These are phyloP conservation scores for Monosporascus sp. DNA, from an alignment of 2,329 filamentous ascomycete species.

Conservation along the genomic window DNA sequence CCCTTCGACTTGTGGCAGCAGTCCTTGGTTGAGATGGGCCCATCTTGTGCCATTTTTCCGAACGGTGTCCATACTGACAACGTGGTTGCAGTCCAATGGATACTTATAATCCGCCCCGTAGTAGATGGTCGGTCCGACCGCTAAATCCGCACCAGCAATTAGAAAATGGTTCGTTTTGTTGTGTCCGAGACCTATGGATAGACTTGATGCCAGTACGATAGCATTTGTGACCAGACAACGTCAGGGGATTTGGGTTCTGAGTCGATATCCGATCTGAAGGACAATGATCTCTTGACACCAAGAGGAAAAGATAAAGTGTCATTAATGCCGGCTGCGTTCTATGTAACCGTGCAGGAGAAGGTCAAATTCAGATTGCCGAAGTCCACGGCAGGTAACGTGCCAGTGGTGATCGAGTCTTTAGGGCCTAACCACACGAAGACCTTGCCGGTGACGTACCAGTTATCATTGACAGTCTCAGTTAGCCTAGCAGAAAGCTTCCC, in stretches of 20 bases:
- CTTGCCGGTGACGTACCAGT: constrained; percentile 63
- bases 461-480: constrained; percentile 45
- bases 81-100: constrained; percentile 50
- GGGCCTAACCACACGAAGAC: constrained; percentile 56
- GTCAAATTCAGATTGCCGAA: constrained; percentile 36
- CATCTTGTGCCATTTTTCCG: constrained; percentile 37
- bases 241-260: constrained; percentile 30
- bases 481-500: constrained; percentile 39
- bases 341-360: constrained; percentile 38
- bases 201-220: constrained; percentile 11
- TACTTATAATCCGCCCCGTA: constrained; percentile 45
- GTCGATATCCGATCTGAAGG: constrained; percentile 42
- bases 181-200: constrained; percentile 10
- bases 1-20: constrained; percentile 31
- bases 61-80: constrained; percentile 31
- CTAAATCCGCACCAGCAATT: constrained; percentile 10
- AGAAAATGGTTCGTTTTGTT: constrained; percentile 17
- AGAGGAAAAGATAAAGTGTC: constrained; percentile 53
- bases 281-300: constrained; percentile 46
- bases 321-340: constrained; percentile 45
- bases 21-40: constrained; percentile 33
- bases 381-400: constrained; percentile 29
- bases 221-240: constrained; percentile 10
- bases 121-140: constrained; percentile 1
- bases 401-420: constrained; percentile 45